Conservation (phyloP, 371 early-diverging fungal genomes). For the Catenaria anguillulae region DNA sequence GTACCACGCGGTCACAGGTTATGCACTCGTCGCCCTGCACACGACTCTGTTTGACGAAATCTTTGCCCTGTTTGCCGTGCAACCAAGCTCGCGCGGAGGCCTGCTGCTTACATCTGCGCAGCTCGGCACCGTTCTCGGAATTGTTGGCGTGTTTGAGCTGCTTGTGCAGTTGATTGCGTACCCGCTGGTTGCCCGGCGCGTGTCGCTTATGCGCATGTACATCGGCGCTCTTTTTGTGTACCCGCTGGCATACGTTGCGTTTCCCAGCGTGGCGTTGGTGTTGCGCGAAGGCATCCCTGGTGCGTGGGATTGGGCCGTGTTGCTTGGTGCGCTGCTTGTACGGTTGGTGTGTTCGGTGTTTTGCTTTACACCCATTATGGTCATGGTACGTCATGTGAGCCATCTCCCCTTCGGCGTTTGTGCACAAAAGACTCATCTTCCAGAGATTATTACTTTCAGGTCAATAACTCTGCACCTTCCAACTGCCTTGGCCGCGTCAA, state of each 20-base stretch:
- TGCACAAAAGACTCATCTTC: neutral
- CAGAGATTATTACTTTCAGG: slow-evolving; percentile 11
- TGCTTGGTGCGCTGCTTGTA: slow-evolving; percentile 24
- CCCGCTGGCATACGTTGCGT: slow-evolving; percentile 23
- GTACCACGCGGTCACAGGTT: slow-evolving; percentile 13
- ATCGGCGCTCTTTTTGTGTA: slow-evolving; percentile 24
- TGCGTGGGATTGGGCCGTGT: slow-evolving; percentile 13
- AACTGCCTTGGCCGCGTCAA: slow-evolving; percentile 49
- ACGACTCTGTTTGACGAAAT: slow-evolving; percentile 60
- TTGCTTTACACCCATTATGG: slow-evolving; percentile 43
- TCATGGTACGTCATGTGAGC: slow-evolving; percentile 24
- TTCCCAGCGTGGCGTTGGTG: slow-evolving; percentile 25
- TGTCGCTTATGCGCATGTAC: slow-evolving; percentile 22
- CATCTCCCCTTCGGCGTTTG: neutral
- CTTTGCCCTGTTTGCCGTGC: slow-evolving; percentile 47
- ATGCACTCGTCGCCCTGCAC: slow-evolving; percentile 39
- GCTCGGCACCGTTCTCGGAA: slow-evolving; percentile 42
- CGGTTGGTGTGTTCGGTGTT: slow-evolving; percentile 35
- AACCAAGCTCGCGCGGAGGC: slow-evolving; percentile 35
- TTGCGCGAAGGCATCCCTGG: slow-evolving; percentile 8
- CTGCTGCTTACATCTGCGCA: slow-evolving; percentile 27
- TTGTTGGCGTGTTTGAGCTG: slow-evolving; percentile 35
- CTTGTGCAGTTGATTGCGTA: slow-evolving; percentile 38
- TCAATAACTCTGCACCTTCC: slow-evolving; percentile 40
- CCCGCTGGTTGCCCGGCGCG: slow-evolving; percentile 27